Conservation (phyloP, 1,284 basidiomycete species). For the Rhodotorula mucilaginosa region DNA sequence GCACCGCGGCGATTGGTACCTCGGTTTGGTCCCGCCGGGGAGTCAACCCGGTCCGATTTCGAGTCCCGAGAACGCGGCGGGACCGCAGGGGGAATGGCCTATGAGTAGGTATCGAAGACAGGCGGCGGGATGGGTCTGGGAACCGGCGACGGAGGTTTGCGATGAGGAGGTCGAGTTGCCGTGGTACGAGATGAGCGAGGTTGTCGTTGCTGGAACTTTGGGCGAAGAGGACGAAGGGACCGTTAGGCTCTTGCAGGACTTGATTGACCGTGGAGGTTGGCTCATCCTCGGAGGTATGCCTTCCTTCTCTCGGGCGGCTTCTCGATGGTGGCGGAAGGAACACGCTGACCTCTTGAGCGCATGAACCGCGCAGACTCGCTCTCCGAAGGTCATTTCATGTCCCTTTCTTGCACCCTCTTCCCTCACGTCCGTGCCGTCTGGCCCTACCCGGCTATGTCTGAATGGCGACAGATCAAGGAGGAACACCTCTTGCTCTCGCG, state of each 20-base stretch:
- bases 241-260: neutral
- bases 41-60: too few species aligned
- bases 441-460: neutral
- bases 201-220: neutral
- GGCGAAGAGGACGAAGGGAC: neutral
- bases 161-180: neutral
- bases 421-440: constrained; percentile 10
- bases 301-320: too few species aligned
- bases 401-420: constrained; percentile 8
- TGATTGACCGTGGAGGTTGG: constrained; percentile 10
- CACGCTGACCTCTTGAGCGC: neutral
- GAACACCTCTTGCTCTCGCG: constrained; percentile 5
- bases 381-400: constrained; percentile 13
- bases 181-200: neutral
- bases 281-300: constrained; percentile 11
- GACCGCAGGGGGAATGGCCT: constrained; percentile 1
- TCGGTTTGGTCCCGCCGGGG: constrained; percentile 1
- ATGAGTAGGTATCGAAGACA: constrained; percentile 4
- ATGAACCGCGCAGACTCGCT: constrained; percentile 6
- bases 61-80: neutral
- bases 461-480: constrained; percentile 12
- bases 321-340: too few species aligned
- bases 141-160: constrained; percentile 2
- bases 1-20: constrained; percentile 7
- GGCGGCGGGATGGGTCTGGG: constrained; percentile 7